Evolutionary conservation across 1,139 yeast genomes (phyloP).

Genomic region (Lodderomyces elongisporus): DNA sequence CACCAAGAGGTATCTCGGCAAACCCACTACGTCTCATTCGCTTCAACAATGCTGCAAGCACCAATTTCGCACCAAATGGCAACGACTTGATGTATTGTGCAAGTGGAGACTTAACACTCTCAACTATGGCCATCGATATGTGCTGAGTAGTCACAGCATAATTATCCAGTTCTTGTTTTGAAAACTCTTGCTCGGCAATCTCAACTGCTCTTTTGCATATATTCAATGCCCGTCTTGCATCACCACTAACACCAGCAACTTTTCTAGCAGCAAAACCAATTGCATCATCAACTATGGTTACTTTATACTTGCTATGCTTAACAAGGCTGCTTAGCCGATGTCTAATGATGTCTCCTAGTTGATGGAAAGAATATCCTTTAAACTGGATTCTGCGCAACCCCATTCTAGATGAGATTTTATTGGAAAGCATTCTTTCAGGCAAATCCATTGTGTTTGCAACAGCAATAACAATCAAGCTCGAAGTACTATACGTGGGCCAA

Average conservation of each 20-base stretch:
- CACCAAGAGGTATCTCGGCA: conserved; percentile 71
- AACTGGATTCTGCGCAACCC: conserved; percentile 87
- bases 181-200: conserved; percentile 61
- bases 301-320: conserved; percentile 30
- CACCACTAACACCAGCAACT: conserved; percentile 96
- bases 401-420: conserved; percentile 85
- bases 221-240: conserved; percentile 88
- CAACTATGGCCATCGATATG: conserved; percentile 73
- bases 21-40: conserved; percentile 64
- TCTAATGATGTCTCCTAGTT: conserved; percentile 68
- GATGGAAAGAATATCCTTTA: conserved; percentile 80
- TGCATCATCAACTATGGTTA: conserved; percentile 65
- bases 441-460: conserved; percentile 97
- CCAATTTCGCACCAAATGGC: conserved; percentile 66
- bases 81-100: conserved; percentile 53
- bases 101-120: conserved; percentile 72
- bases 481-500: conserved; percentile 86
- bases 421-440: conserved; percentile 83
- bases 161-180: conserved; percentile 22
- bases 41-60: conserved; percentile 62
- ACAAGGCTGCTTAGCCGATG: conserved; percentile 60
- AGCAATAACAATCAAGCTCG: conserved; percentile 82
- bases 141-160: conserved; percentile 64
- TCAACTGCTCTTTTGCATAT: conserved; percentile 90
- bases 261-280: conserved; percentile 88